Percentiles rank a stretch among this genome's conserved stretches.
Conservation (phyloP, 306 rosid genomes). For the Mimosa pudica region DNA sequence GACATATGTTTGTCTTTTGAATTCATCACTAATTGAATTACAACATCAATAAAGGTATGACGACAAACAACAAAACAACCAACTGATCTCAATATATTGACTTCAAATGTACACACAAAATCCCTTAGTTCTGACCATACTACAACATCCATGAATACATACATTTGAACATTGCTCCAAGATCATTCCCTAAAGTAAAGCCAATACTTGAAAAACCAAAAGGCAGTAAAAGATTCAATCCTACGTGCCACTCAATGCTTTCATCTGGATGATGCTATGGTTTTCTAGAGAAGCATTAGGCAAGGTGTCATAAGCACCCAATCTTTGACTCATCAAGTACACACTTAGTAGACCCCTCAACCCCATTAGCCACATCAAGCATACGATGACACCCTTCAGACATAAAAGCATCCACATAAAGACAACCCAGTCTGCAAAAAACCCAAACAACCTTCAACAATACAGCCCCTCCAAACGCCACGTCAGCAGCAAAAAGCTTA, state of each 20-base stretch:
- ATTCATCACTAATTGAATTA: too few species aligned
- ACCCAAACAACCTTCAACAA: conserved; percentile 83
- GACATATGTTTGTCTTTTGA: too few species aligned
- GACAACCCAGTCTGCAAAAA: conserved; percentile 73
- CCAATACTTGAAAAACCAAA: background rate
- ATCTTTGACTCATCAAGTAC: conserved; percentile 75
- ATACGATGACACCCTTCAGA: conserved; percentile 91
- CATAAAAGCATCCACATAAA: conserved; percentile 80
- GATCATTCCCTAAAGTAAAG: conserved; percentile 8
- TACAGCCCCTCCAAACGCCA: conserved; percentile 55
- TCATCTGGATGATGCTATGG: conserved; percentile 77
- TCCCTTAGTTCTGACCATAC: conserved; percentile 19
- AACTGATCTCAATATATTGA: conserved; percentile 4
- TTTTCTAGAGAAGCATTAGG: conserved; percentile 50
- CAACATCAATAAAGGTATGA: background rate
- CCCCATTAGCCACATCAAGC: conserved; percentile 71
- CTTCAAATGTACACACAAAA: conserved; percentile 33
- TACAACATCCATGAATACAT: background rate
- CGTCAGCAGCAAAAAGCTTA: conserved; percentile 71
- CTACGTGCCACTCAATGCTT: conserved; percentile 85
- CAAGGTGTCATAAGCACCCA: conserved; percentile 78
- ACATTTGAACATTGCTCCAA: conserved; percentile 25
- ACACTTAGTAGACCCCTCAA: conserved; percentile 89
- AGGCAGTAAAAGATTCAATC: conserved; percentile 52
- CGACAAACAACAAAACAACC: background rate